These are phyloP conservation scores for Metschnikowia aberdeeniae DNA, from an alignment of 805 yeast genomes.

Conservation along the genomic window DNA sequence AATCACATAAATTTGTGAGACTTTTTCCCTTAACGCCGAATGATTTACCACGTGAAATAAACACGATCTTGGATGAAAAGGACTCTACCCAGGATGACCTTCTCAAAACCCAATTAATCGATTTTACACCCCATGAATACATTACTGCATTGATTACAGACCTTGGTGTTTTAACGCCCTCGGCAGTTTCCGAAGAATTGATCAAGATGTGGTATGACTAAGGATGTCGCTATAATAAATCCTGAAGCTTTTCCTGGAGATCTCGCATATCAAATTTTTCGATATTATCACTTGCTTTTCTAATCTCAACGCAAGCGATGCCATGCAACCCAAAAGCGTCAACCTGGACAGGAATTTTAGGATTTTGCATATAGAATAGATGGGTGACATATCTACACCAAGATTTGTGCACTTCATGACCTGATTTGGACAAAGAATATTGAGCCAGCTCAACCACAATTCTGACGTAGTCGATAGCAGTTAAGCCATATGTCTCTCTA, in stretches of 20 bases:
- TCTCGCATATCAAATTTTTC: slow-evolving; percentile 41
- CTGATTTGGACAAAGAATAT: slow-evolving; percentile 42
- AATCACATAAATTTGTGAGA: slow-evolving; percentile 93
- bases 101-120: slow-evolving; percentile 47
- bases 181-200: slow-evolving; percentile 97
- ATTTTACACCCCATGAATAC: slow-evolving; percentile 93
- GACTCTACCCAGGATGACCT: slow-evolving; percentile 20
- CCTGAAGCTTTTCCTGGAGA: slow-evolving; percentile 20
- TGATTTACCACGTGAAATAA: slow-evolving; percentile 63
- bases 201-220: slow-evolving; percentile 97
- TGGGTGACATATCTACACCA: slow-evolving; percentile 59
- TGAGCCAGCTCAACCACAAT: slow-evolving; percentile 52
- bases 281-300: slow-evolving; percentile 17
- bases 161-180: slow-evolving; percentile 92
- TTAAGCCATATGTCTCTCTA: slow-evolving; percentile 72
- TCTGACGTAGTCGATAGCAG: slow-evolving; percentile 54
- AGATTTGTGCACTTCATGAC: slow-evolving; percentile 12
- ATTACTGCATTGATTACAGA: slow-evolving; percentile 96
- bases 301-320: slow-evolving; percentile 44
- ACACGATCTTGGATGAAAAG: slow-evolving; percentile 21
- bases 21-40: slow-evolving; percentile 91
- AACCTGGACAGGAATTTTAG: slow-evolving; percentile 50
- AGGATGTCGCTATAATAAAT: slow-evolving; percentile 4
- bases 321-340: slow-evolving; percentile 38
- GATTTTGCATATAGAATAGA: slow-evolving; percentile 49